phyloP scores from a whole-genome alignment of 345 rosid species.

The Rhodomyrtus tomentosa region DNA sequence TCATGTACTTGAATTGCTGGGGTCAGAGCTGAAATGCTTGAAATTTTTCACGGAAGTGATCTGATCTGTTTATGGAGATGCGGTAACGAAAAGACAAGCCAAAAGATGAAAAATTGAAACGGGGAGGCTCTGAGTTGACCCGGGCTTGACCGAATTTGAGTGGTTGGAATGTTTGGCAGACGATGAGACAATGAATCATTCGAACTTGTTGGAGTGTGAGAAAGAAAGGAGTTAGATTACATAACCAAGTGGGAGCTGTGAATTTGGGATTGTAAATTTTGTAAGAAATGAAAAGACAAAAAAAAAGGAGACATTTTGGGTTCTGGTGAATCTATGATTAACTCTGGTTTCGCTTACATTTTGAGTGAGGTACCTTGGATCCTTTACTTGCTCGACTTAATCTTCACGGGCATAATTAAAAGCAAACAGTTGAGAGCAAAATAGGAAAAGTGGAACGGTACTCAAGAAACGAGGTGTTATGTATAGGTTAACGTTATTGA shows the following conservation, averaged over 20 bases:
- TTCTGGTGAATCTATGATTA: background rate
- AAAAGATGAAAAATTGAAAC: background rate
- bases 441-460: too few species aligned
- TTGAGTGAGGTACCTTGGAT: background rate
- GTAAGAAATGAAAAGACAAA: background rate
- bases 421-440: background rate
- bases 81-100: background rate
- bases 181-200: background rate
- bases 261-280: background rate
- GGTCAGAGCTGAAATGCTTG: slow-evolving; percentile 33
- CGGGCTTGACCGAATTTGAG: background rate
- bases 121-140: background rate
- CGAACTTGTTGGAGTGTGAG: background rate
- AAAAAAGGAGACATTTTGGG: background rate
- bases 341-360: background rate
- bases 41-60: background rate
- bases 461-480: background rate
- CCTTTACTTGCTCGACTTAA: background rate
- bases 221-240: background rate
- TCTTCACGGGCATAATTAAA: background rate
- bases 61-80: background rate
- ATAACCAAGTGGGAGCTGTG: background rate
- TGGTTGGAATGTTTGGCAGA: background rate
- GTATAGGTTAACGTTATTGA: background rate
- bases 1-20: slow-evolving; percentile 94